Percentiles rank a stretch among this genome's conserved stretches.
Conservation (phyloP, 1,284 basidiomycete genomes). For the Leccinum holopus region DNA sequence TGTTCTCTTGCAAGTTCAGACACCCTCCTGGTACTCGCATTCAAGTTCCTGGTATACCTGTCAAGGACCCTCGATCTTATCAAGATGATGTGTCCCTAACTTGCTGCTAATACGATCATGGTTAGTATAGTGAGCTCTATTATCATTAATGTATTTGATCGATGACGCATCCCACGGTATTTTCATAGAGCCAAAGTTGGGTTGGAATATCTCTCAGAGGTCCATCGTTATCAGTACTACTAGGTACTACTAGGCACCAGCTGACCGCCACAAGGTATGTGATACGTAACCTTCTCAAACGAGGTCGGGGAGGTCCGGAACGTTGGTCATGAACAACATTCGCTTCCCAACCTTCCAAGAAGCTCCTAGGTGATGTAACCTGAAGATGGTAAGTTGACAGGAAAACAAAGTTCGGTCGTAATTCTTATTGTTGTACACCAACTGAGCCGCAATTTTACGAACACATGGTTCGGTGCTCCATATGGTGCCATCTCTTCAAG, state of each 20-base stretch:
- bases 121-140: neutral
- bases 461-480: slow-evolving; percentile 6
- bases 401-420: neutral
- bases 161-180: neutral
- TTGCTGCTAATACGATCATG: neutral
- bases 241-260: neutral
- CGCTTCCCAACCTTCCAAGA: slow-evolving; percentile 9
- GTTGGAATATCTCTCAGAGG: neutral
- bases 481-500: slow-evolving; percentile 3
- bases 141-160: neutral
- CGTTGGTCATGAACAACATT: neutral
- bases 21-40: neutral
- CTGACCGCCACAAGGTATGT: slow-evolving; percentile 13
- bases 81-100: neutral
- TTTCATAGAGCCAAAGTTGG: neutral
- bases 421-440: slow-evolving; percentile 11
- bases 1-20: neutral
- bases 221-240: neutral
- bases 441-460: slow-evolving; percentile 1
- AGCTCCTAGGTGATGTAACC: slow-evolving; percentile 4
- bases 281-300: slow-evolving; percentile 5
- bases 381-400: slow-evolving; percentile 3
- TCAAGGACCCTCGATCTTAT: neutral
- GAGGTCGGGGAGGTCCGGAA: slow-evolving; percentile 2
- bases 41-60: neutral